Conservation (phyloP, 495 filamentous ascomycete genomes). For the Trichocladium antarcticum region DNA sequence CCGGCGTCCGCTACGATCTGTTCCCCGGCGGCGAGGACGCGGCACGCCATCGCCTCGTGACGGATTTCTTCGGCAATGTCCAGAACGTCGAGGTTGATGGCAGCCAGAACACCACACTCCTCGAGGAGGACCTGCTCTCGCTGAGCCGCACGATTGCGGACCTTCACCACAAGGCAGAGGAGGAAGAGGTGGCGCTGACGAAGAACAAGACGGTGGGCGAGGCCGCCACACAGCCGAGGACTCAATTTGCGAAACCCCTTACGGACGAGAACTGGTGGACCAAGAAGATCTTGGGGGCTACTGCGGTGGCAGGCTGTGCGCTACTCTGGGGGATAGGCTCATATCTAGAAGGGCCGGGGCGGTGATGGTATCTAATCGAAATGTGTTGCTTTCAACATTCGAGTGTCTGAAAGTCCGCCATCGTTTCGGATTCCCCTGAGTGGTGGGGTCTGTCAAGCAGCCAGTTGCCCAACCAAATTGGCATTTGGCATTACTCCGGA, state of each 20-base stretch:
- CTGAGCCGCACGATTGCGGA: slow-evolving; percentile 51
- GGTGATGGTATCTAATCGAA: background rate
- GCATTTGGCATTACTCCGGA: too few relatives aligned
- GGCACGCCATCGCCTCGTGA: slow-evolving; percentile 62
- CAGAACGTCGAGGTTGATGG: slow-evolving; percentile 87
- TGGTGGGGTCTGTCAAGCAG: too few relatives aligned
- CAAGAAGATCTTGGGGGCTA: slow-evolving; percentile 55
- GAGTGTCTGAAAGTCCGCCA: too few relatives aligned
- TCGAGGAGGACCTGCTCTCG: slow-evolving; percentile 63
- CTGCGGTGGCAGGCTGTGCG: slow-evolving; percentile 53
- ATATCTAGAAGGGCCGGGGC: slow-evolving; percentile 27
- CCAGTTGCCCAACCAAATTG: too few relatives aligned
- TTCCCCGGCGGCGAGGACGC: slow-evolving; percentile 69
- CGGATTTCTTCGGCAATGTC: slow-evolving; percentile 97
- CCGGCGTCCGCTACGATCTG: slow-evolving; percentile 88
- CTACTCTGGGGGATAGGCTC: slow-evolving; percentile 58
- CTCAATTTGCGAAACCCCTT: slow-evolving; percentile 48
- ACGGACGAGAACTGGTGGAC: slow-evolving; percentile 56
- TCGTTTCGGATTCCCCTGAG: too few relatives aligned
- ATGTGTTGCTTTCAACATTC: background rate
- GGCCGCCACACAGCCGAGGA: slow-evolving; percentile 28
- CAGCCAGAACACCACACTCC: slow-evolving; percentile 37
- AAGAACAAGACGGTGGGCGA: slow-evolving; percentile 21
- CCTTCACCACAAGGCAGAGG: slow-evolving; percentile 42
- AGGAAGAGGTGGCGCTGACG: slow-evolving; percentile 30